Base-by-base conservation (phyloP, 202 grass and related monocot species). In the Saccharum hybrid region DNA sequence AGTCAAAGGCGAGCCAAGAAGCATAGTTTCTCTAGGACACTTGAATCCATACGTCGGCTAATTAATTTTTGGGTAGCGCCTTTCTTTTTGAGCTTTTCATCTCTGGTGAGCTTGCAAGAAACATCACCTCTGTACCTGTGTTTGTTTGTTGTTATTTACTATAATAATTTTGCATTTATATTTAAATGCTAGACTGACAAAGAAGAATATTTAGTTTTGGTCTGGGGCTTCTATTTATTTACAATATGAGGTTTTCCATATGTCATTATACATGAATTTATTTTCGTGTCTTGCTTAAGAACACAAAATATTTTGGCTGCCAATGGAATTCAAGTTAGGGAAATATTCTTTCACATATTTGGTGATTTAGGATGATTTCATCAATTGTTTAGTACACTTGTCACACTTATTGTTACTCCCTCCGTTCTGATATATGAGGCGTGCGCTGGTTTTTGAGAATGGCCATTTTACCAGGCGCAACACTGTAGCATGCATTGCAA, bases 131-230 rank as follows among this genome's bases (percentile, higher is more conserved):
- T 86, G 76, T 86, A 79, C 74, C 59, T 42, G 30, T 77, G 52
- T 71, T 51, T 88, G 67, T 77, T 63, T 85, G 48, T 86, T 90
- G 75, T 83, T 80, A 71, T 85, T 41, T 83, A 38, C 57, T 86
- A 46, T 18, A 88, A 88, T 91, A 91, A 88, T 82, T 71, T 75
- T 83, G 79, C 82, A 77, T 83, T 90, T 79, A 15, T 70, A 79
- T 82, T 82, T 82, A 82, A 85, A 79, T 86, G 72, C 74, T 91
- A 72, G 86, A 82, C 52, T 62, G 43, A 64, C 56, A 72, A 52
- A 23, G 52, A 91, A 81, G 46, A 86, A 12, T 70, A 52, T 46
- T 45, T 75, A 70, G 23, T 86, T 82, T 88, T 86, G 45, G 21
- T 71, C 40, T 69, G 15, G 46, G 38, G 21, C 70, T 88, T 34